Evolutionary conservation across 257 asterid genomes (phyloP).

Genomic region (Solanum lycopersicoides): DNA sequence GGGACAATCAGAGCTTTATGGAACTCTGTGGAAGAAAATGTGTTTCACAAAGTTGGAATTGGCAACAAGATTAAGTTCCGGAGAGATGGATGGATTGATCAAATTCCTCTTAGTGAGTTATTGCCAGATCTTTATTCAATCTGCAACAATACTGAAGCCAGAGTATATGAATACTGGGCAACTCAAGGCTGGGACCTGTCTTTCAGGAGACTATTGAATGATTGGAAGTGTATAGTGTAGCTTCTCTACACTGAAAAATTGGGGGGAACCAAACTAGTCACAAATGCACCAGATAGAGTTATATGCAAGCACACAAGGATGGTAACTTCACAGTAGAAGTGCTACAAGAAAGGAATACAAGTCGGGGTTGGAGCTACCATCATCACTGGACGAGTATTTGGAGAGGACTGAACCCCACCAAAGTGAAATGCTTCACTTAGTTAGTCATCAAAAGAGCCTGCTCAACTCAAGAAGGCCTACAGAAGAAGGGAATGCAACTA

Average conservation of each 20-base stretch:
- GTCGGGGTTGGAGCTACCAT: not conserved
- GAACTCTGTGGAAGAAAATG: not conserved
- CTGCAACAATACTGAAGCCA: not conserved
- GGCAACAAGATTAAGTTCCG: not conserved
- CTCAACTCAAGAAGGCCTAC: not conserved
- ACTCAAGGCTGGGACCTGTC: not conserved
- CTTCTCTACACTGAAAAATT: not conserved
- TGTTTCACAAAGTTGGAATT: not conserved
- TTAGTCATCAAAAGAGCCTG: not conserved
- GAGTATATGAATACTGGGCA: not conserved
- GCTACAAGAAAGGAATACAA: not conserved
- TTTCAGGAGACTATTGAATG: not conserved
- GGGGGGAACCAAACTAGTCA: not conserved
- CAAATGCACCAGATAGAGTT: not conserved
- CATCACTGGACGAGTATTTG: not conserved
- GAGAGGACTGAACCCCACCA: not conserved
- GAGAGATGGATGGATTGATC: not conserved
- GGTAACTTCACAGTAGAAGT: not conserved
- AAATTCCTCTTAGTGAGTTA: not conserved
- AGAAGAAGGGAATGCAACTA: not conserved
- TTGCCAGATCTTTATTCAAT: not conserved
- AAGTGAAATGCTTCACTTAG: not conserved
- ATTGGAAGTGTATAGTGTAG: not conserved
- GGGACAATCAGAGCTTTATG: not conserved
- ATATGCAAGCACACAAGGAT: not conserved